phyloP scores from a whole-genome alignment of 177 flowering plant species.

The Vitis hybrid region DNA sequence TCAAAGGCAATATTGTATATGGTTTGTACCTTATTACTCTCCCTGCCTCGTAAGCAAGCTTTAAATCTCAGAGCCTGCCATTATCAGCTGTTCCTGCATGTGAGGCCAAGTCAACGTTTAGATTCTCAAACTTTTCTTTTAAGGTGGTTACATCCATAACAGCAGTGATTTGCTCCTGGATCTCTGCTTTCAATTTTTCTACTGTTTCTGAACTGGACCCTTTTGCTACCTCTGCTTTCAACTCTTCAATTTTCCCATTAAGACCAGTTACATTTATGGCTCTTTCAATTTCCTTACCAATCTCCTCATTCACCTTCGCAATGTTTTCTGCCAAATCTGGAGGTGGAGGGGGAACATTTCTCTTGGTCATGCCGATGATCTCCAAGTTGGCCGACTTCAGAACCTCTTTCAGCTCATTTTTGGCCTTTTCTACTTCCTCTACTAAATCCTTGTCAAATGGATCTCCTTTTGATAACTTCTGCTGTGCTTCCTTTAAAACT shows the following conservation, averaged over 20 bases:
- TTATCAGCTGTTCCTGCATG: conserved; percentile 14
- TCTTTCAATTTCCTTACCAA: conserved; percentile 25
- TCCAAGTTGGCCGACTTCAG: conserved; percentile 36
- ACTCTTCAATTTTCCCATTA: conserved; percentile 27
- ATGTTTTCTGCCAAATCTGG: conserved; percentile 22
- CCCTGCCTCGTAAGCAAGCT: not conserved
- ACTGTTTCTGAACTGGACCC: conserved; percentile 18
- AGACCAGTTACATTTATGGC: conserved; percentile 24
- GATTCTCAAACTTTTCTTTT: conserved; percentile 26
- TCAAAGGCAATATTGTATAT: not conserved
- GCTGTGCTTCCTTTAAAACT: conserved; percentile 24
- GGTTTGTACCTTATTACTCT: not conserved
- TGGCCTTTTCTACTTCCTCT: conserved; percentile 20
- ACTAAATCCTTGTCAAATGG: conserved; percentile 21
- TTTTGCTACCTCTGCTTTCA: conserved; percentile 24
- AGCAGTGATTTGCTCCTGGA: conserved; percentile 25
- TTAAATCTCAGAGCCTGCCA: conserved; percentile 18
- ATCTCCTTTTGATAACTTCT: conserved; percentile 25
- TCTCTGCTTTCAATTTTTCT: conserved; percentile 29
- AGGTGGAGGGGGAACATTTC: conserved; percentile 10
- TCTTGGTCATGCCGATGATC: conserved; percentile 24
- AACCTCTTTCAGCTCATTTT: conserved; percentile 24
- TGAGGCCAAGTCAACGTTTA: conserved; percentile 12
- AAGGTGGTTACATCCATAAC: conserved; percentile 23
- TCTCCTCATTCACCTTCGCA: conserved; percentile 23